Percentiles rank a stretch among this genome's conserved stretches.
These are phyloP conservation scores for Ilex asprella DNA, from an alignment of 257 asterid genomes.

Conservation along the genomic window DNA sequence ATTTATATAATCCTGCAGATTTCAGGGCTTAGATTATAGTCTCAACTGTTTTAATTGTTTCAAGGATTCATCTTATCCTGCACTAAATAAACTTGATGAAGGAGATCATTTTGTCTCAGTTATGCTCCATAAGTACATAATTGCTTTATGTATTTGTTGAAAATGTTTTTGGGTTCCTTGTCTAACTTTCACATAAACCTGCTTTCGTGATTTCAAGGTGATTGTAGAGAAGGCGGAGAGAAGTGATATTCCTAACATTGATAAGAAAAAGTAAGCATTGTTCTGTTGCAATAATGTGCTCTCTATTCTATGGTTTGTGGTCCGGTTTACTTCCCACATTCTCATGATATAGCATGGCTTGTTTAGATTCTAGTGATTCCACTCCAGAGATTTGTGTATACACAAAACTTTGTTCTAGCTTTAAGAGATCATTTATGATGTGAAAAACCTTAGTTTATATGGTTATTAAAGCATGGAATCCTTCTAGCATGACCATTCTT, in stretches of 20 bases:
- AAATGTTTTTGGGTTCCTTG: background rate
- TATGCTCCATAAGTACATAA: background rate
- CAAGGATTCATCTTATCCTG: background rate
- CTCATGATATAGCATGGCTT: background rate
- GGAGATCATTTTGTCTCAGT: background rate
- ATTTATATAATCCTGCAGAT: too few species aligned
- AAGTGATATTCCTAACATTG: conserved; percentile 38
- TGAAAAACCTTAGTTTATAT: too few species aligned
- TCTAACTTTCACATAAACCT: background rate
- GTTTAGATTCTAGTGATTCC: background rate
- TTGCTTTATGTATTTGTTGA: background rate
- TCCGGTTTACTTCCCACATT: background rate
- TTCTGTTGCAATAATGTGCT: background rate
- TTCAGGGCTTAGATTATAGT: background rate
- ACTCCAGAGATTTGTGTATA: background rate
- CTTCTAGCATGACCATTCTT: too few species aligned
- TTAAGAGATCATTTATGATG: too few species aligned
- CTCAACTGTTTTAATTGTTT: background rate
- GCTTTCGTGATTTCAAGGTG: conserved; percentile 19
- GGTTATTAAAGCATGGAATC: too few species aligned
- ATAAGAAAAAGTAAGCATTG: conserved; percentile 33
- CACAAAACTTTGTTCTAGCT: too few species aligned
- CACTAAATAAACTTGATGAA: background rate
- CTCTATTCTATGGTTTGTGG: background rate
- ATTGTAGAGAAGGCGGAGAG: conserved; percentile 38